Conservation (phyloP, 2,329 filamentous ascomycete genomes). For the Sporothrix inflata region DNA sequence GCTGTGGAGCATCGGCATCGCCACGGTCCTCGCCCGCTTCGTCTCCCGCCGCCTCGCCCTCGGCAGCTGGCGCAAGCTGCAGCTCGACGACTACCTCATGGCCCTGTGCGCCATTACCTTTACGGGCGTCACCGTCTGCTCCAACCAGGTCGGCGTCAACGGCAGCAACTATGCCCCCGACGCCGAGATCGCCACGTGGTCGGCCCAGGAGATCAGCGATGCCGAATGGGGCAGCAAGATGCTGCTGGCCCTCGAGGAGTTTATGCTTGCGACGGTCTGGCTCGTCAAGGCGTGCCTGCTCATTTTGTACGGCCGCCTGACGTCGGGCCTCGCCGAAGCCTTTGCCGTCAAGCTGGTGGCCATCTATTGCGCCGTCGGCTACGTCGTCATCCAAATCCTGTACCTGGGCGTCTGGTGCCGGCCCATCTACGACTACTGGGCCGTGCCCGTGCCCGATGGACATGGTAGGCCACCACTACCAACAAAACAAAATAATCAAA, state of each 20-base stretch:
- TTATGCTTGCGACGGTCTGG: conserved; percentile 56
- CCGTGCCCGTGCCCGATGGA: conserved; percentile 46
- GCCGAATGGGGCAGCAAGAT: conserved; percentile 58
- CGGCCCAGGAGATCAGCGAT: conserved; percentile 45
- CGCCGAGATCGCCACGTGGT: conserved; percentile 47
- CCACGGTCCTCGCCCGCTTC: conserved; percentile 31
- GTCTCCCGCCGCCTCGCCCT: conserved; percentile 44
- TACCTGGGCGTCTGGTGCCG: conserved; percentile 53
- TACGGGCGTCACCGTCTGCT: conserved; percentile 48
- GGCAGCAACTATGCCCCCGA: conserved; percentile 51
- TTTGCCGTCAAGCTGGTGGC: conserved; percentile 47
- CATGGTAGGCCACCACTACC: too few relatives aligned
- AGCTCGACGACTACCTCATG: conserved; percentile 63
- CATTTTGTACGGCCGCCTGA: conserved; percentile 58
- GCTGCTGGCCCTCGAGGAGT: conserved; percentile 57
- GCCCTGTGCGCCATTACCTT: conserved; percentile 51
- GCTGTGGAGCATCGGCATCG: conserved; percentile 34
- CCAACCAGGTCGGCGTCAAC: conserved; percentile 48
- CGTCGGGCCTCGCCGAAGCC: conserved; percentile 38
- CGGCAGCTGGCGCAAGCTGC: conserved; percentile 51
- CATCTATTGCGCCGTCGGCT: conserved; percentile 33
- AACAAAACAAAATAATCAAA: too few relatives aligned
- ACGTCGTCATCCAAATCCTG: conserved; percentile 34
- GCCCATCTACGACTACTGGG: conserved; percentile 57
- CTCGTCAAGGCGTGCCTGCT: conserved; percentile 57